A percentile compares a stretch with the other conserved stretches of the same genome.
Conservation (phyloP, 495 filamentous ascomycete species). For the Talaromyces trachyspermus region DNA sequence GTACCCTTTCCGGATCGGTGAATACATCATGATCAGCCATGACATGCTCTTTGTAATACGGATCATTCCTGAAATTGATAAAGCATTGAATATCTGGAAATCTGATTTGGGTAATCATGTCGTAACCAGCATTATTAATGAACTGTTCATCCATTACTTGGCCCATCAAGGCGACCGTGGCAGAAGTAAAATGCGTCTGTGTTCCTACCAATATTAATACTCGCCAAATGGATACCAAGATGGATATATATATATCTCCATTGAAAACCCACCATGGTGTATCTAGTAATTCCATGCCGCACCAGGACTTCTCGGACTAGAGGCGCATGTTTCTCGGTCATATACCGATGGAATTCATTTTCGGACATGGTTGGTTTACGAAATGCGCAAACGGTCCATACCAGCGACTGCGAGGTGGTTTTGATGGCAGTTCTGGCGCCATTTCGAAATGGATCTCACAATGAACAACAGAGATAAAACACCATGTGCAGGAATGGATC, state of each 20-base stretch:
- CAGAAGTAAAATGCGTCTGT: conserved; percentile 20
- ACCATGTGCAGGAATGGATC: too few relatives aligned
- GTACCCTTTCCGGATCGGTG: conserved; percentile 43
- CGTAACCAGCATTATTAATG: conserved; percentile 25
- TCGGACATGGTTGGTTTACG: conserved; percentile 32
- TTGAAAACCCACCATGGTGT: background rate
- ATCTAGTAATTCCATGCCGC: background rate
- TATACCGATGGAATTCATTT: conserved; percentile 33
- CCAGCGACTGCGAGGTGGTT: too few relatives aligned
- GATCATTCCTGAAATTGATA: conserved; percentile 22
- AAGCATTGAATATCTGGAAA: conserved; percentile 29
- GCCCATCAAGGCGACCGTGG: conserved; percentile 22
- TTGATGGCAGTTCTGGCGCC: too few relatives aligned
- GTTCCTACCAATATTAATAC: conserved; percentile 1
- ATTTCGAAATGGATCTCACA: too few relatives aligned
- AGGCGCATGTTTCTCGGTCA: conserved; percentile 19
- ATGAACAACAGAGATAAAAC: too few relatives aligned
- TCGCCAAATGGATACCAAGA: too few relatives aligned
- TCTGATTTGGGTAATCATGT: conserved; percentile 30
- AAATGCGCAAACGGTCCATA: conserved; percentile 38
- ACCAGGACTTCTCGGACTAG: background rate
- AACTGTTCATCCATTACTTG: conserved; percentile 19
- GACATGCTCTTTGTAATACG: conserved; percentile 27
- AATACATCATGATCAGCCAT: conserved; percentile 32
- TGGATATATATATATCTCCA: too few relatives aligned